Base-by-base conservation (phyloP, 139 green algal species). In the Chlamydomonas sphaeroides region DNA sequence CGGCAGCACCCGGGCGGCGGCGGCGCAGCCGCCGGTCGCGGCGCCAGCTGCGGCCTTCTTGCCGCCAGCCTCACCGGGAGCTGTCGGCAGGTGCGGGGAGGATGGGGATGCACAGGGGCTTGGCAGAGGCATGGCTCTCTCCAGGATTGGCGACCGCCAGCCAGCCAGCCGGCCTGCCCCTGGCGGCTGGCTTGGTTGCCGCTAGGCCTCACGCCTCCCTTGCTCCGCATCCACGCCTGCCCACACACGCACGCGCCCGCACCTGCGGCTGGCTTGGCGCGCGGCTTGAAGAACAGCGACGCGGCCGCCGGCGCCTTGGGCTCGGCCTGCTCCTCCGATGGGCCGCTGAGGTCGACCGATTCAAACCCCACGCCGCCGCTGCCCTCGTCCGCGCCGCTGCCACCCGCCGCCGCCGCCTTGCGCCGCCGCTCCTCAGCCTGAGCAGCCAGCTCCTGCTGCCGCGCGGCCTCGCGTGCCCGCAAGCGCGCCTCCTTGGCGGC, bases 201-300 rank as follows among this genome's bases (percentile, higher is more conserved):
- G n/a, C n/a, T n/a, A n/a, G n/a, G n/a, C n/a, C n/a, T n/a, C n/a
- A n/a, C n/a, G n/a, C n/a, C n/a, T n/a, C n/a, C n/a, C n/a, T n/a
- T n/a, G n/a, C n/a, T n/a, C n/a, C n/a, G n/a, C n/a, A n/a, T n/a
- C n/a, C n/a, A n/a, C n/a, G n/a, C n/a, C n/a, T n/a, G n/a, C n/a
- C n/a, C n/a, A n/a, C n/a, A n/a, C n/a, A n/a, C n/a, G n/a, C n/a
- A n/a, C n/a, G n/a, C n/a, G n/a, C n/a, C n/a, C n/a, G n/a, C n/a
- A n/a, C n/a, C n/a, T n/a, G n/a, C n/a, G n/a, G n/a, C n/a, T n/a
- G n/a, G n/a, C n/a, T n/a, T n/a, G n/a, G n/a, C n/a, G n/a, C n/a
- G n/a, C n/a, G n/a, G n/a, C n/a, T n/a, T n/a, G 45, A 86, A 86
- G 61, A 86, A 86, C 0, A 62, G 70, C 61, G 76, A 81, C 1